Conservation (phyloP, 345 rosid genomes). For the Acer campestre region DNA sequence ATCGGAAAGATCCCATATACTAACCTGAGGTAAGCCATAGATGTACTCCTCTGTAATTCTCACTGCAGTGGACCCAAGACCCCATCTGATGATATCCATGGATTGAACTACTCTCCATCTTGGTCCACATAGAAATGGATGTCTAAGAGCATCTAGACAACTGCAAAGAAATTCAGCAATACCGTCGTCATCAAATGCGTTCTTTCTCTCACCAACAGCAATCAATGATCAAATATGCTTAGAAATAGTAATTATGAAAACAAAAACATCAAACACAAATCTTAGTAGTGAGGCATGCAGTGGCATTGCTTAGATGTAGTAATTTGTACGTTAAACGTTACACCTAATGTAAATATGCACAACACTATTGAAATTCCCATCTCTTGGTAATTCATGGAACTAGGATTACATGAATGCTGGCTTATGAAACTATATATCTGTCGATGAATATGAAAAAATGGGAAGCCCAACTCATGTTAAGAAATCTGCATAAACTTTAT, state of each 20-base stretch:
- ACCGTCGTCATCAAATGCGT: constrained; percentile 8
- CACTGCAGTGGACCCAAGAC: constrained; percentile 92
- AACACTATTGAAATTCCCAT: not conserved
- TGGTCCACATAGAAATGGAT: constrained; percentile 94
- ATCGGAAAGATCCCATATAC: constrained; percentile 20
- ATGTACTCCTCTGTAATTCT: constrained; percentile 90
- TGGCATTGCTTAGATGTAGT: not conserved
- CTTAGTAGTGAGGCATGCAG: not conserved
- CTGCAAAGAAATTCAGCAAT: constrained; percentile 35
- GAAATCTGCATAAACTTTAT: constrained; percentile 1
- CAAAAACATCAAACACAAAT: not conserved
- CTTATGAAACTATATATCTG: not conserved
- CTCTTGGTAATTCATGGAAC: not conserved
- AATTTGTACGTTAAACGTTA: not conserved
- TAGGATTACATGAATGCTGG: not conserved
- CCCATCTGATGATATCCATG: constrained; percentile 92
- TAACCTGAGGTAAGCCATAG: constrained; percentile 69
- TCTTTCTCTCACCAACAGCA: not conserved
- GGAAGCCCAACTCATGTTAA: not conserved
- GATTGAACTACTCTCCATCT: constrained; percentile 91
- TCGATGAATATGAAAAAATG: not conserved
- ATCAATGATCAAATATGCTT: not conserved
- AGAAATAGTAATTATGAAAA: not conserved
- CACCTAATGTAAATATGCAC: not conserved
- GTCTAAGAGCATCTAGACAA: constrained; percentile 88